A percentile compares a stretch with the other conserved stretches of the same genome.
These are phyloP conservation scores for Fusarium tricinctum DNA, from an alignment of 2,329 filamentous ascomycete species.

Conservation along the genomic window DNA sequence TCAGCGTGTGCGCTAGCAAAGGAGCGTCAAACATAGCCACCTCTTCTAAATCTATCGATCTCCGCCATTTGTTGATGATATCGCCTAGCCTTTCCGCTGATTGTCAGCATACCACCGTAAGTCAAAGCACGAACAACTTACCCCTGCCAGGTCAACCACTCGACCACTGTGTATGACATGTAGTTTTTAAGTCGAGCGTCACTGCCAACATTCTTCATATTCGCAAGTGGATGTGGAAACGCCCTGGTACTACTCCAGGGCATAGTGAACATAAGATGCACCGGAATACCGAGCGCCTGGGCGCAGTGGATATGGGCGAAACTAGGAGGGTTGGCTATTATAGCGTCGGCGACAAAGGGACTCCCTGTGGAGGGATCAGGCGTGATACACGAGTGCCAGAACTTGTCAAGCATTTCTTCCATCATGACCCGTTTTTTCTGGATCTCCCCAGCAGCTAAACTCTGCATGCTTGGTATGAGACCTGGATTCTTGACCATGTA, in stretches of 20 bases:
- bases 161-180: conserved; percentile 78
- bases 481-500: conserved; percentile 16
- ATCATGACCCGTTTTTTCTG: conserved; percentile 3
- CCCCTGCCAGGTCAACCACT: conserved; percentile 84
- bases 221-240: conserved; percentile 80
- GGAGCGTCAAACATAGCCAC: conserved; percentile 71
- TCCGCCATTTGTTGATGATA: conserved; percentile 39
- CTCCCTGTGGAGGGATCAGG: not conserved
- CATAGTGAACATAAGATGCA: conserved; percentile 71
- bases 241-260: conserved; percentile 80
- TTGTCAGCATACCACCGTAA: not conserved
- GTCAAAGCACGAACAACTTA: not conserved
- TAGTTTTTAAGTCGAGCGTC: conserved; percentile 69
- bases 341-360: conserved; percentile 57
- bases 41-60: conserved; percentile 57
- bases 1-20: conserved; percentile 68
- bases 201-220: conserved; percentile 68
- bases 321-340: conserved; percentile 65
- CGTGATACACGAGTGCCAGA: not conserved
- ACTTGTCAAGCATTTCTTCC: conserved; percentile 3
- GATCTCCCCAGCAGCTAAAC: not conserved
- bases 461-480: conserved; percentile 1
- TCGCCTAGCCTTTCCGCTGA: conserved; percentile 23
- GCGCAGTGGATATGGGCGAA: conserved; percentile 65
- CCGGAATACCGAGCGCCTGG: conserved; percentile 59